Base-by-base conservation (phyloP, 2,329 filamentous ascomycete genomes). In the Neonectria hederae region DNA sequence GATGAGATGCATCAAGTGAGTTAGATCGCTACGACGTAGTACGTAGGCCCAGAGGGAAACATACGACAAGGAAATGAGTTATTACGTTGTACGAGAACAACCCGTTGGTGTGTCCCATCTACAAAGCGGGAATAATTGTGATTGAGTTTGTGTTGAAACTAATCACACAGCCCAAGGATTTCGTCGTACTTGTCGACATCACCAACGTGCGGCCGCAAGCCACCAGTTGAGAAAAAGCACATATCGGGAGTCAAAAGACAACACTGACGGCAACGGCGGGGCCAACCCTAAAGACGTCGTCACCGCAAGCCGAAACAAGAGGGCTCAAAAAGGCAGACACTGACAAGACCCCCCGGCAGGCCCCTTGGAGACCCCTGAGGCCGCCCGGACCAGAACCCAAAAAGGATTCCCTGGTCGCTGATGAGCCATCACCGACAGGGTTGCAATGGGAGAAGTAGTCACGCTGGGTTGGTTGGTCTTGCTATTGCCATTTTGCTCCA, bases 261-360 rank as follows among this genome's bases (percentile, higher is more conserved):
- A 52, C 38, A n/a, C 30, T n/a, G n/a, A 24, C 38, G 53, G 60
- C 48, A 46, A 26, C 40, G 48, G 49, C 26, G 19, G 26, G 19
- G 4, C 28, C 46, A 32, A 57, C 21, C 30, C 54, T 43, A 49
- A 54, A 63, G 32, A 14, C 63, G 55, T 46, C 24, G 54, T 53
- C 67, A 67, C 72, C 72, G 70, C 58, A 74, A 74, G 59, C 69
- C 70, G 69, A 74, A 74, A 74, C 71, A 53, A 45, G 38, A 64
- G 54, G 63, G 40, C 51, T 62, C 62, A 35, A 63, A 54, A 66
- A 69, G 53, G 70, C 59, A 66, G 46, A 45, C 51, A 51, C 53
- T 59, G 61, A 28, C 21, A 38, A 4, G 61, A 42, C 55, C 62
- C 62, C 62, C 56, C 59, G 48, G 28, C 35, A 56, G 40, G 49